Base-by-base conservation (phyloP, 768 basidiomycete genomes). In the Mycena rosella region DNA sequence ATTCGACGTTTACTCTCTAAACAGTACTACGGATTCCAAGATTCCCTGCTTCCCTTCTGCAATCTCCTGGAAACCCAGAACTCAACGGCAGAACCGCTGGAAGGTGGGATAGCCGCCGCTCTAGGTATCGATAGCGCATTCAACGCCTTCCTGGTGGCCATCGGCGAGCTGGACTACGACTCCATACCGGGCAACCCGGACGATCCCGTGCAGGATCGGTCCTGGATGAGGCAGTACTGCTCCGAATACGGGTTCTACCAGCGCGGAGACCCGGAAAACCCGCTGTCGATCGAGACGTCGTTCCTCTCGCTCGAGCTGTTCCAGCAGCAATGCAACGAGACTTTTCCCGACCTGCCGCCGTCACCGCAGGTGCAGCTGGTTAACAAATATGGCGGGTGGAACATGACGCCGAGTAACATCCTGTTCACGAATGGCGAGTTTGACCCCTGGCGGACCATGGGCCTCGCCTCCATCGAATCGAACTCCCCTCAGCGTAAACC, bases 181-280 rank as follows among this genome's bases (percentile, higher is more conserved):
- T 78, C 84, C 18, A 82, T 86, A 36, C 79, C 81, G 0, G 78
- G 81, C 14, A 72, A 72, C 44, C 60, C 78, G 0, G 82, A 84
- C 63, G 84, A 85, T 71, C 83, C 84, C 1, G 81, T 82, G 0
- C 69, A 74, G 55, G 85, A 85, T 60, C 73, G 71, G 48, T 85
- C 84, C 10, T 86, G 85, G 85, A 86, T 85, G 84, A 80, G 85
- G 78, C 85, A 87, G 67, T 86, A 85, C 64, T 86, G 84, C 58
- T 85, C 85, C 0, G 84, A 87, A 73, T 86, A 84, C 65, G 85
- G 85, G 83, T 85, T 81, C 69, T 86, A 86, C 59, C 85, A 86
- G 70, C 79, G 83, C 1, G 85, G 84, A 5, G 83, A 86, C 52
- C 78, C 82, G 7, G 69, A 69, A 45, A 85, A 86, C 65, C 79